Percentiles rank a stretch among this genome's conserved stretches.
These are phyloP conservation scores for Rubus idaeus DNA, from an alignment of 306 rosid species.

Conservation along the genomic window DNA sequence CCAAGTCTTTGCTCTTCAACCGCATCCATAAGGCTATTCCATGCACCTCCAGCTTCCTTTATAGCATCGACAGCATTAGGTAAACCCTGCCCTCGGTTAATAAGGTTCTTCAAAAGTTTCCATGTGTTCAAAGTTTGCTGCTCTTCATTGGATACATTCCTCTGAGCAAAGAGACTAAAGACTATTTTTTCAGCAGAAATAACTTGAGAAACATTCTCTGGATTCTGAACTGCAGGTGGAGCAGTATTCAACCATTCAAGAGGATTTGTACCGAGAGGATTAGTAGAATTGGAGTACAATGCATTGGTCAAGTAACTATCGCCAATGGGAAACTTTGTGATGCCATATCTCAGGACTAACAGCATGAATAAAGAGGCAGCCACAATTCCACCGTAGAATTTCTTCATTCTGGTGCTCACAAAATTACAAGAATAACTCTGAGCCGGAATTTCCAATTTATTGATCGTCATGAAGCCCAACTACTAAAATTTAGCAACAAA, in stretches of 20 bases:
- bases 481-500: constrained; percentile 4
- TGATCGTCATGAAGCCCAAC: constrained; percentile 29
- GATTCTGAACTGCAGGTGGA: constrained; percentile 70
- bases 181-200: constrained; percentile 56
- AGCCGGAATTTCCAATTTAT: constrained; percentile 30
- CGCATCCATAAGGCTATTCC: constrained; percentile 73
- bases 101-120: constrained; percentile 69
- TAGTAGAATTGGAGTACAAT: constrained; percentile 43
- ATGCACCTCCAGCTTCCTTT: constrained; percentile 85
- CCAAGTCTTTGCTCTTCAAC: constrained; percentile 60
- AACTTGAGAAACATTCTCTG: constrained; percentile 58
- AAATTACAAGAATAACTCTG: constrained; percentile 30
- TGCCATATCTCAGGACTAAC: constrained; percentile 66
- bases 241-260: constrained; percentile 71
- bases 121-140: constrained; percentile 70
- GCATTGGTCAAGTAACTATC: constrained; percentile 52
- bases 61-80: constrained; percentile 90
- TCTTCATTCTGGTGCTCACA: constrained; percentile 69
- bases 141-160: constrained; percentile 64
- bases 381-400: constrained; percentile 67
- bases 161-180: constrained; percentile 61
- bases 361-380: constrained; percentile 70
- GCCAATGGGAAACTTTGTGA: constrained; percentile 56
- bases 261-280: constrained; percentile 74
- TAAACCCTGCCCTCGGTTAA: constrained; percentile 69